Evolutionary conservation across 495 filamentous ascomycete genomes (phyloP).

Genomic region (Hypoxylon lienhwacheense): DNA sequence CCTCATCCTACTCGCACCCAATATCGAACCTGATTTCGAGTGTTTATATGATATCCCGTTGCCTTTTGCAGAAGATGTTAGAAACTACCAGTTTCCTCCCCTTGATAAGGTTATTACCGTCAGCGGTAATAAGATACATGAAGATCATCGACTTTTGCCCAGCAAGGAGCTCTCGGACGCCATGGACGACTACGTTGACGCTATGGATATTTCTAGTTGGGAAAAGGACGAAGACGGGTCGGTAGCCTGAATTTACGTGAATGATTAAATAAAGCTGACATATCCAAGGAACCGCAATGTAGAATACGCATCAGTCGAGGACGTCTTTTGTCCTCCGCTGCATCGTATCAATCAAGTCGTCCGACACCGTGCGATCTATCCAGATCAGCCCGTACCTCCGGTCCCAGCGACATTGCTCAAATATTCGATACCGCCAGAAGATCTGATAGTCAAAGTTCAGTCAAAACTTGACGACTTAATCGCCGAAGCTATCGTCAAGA

Average conservation of each 20-base stretch:
- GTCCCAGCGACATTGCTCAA: constrained; percentile 68
- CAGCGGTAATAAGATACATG: constrained; percentile 75
- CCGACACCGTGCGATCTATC: constrained; percentile 75
- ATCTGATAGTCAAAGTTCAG: constrained; percentile 59
- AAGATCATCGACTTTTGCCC: constrained; percentile 84
- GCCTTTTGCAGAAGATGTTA: constrained; percentile 91
- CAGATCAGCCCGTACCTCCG: constrained; percentile 66
- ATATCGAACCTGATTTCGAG: constrained; percentile 80
- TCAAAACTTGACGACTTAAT: constrained; percentile 66
- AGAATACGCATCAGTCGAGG: constrained; percentile 78
- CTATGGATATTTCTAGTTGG: constrained; percentile 79
- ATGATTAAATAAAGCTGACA: constrained; percentile 37
- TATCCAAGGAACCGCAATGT: constrained; percentile 55
- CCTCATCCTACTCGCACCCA: constrained; percentile 81
- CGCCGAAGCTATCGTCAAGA: constrained; percentile 78
- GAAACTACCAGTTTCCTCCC: constrained; percentile 86
- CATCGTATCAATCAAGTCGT: constrained; percentile 88
- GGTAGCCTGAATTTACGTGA: constrained; percentile 17
- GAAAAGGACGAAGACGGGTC: constrained; percentile 69
- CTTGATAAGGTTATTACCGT: constrained; percentile 86
- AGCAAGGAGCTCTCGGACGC: constrained; percentile 68
- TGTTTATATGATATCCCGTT: constrained; percentile 88
- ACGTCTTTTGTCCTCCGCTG: constrained; percentile 87
- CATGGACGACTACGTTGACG: constrained; percentile 90
- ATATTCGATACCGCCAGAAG: constrained; percentile 72